phyloP scores from a whole-genome alignment of 2,329 filamentous ascomycete genomes.

The Ciborinia camelliae region DNA sequence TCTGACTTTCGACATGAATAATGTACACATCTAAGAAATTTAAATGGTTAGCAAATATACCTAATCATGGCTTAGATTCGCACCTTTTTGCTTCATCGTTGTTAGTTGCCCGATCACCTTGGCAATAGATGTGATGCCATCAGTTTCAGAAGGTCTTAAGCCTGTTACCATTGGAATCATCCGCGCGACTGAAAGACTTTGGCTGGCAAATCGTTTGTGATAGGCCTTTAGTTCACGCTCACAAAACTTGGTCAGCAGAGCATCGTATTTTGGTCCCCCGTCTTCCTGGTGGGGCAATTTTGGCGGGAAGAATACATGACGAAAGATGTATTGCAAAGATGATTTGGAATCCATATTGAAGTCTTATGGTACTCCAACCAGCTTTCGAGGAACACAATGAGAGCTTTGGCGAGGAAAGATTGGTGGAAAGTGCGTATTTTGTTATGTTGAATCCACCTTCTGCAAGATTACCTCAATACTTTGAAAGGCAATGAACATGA shows the following conservation, averaged over 20 bases:
- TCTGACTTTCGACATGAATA: constrained; percentile 45
- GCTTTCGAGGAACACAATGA: no score
- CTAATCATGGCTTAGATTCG: no score
- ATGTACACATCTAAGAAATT: constrained; percentile 35
- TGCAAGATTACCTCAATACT: no score
- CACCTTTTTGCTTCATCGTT: background rate
- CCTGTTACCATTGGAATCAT: background rate
- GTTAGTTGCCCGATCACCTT: background rate
- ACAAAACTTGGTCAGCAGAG: constrained; percentile 14
- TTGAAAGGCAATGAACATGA: background rate
- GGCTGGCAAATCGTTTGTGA: background rate
- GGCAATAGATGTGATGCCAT: background rate
- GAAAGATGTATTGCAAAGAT: constrained; percentile 38
- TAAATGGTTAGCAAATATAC: background rate
- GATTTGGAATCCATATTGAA: no score
- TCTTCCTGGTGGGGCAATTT: constrained; percentile 43
- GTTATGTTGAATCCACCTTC: background rate
- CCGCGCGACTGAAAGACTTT: constrained; percentile 4
- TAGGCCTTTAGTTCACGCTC: background rate
- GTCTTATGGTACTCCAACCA: no score
- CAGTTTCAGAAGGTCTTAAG: background rate
- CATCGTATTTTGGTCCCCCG: constrained; percentile 19
- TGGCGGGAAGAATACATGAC: constrained; percentile 50
- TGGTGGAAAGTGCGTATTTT: no score
- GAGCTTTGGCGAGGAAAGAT: no score